A percentile compares a stretch with the other conserved stretches of the same genome.
phyloP scores from a whole-genome alignment of 805 yeast genomes.

The Wickerhamiella allomyrinae region DNA sequence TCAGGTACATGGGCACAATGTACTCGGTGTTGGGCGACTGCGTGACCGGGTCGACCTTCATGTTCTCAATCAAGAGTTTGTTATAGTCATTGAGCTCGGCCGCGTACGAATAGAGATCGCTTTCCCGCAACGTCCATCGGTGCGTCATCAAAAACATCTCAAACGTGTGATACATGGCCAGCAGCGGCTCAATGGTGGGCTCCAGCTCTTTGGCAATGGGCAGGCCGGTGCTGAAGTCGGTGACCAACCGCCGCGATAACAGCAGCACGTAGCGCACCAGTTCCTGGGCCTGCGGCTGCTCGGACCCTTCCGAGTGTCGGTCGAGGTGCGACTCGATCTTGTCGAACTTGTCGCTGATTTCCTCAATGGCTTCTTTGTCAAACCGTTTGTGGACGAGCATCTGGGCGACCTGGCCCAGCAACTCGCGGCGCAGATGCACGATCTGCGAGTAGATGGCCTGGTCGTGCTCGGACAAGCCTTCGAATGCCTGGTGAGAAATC shows the following conservation, averaged over 20 bases:
- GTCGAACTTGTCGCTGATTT: slow-evolving; percentile 7
- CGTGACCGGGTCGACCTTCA: background rate
- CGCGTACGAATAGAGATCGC: slow-evolving; percentile 80
- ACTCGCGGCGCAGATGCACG: slow-evolving; percentile 17
- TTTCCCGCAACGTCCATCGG: slow-evolving; percentile 94
- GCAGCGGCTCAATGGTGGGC: slow-evolving; percentile 48
- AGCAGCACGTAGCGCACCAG: background rate
- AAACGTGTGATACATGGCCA: slow-evolving; percentile 53
- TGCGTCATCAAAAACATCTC: slow-evolving; percentile 80
- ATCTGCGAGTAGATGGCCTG: slow-evolving; percentile 13
- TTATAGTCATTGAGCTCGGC: slow-evolving; percentile 61
- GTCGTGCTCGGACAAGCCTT: slow-evolving; percentile 11
- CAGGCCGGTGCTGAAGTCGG: slow-evolving; percentile 15
- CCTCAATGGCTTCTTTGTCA: slow-evolving; percentile 4
- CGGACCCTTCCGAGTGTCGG: background rate
- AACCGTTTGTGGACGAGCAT: slow-evolving; percentile 3
- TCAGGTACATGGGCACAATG: slow-evolving; percentile 38
- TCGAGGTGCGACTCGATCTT: slow-evolving; percentile 5
- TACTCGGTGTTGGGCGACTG: background rate
- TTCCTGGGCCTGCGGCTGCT: background rate
- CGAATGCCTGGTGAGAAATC: background rate
- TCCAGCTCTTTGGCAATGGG: slow-evolving; percentile 35
- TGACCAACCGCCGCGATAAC: background rate
- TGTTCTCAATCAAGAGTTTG: slow-evolving; percentile 27
- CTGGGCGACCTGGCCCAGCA: slow-evolving; percentile 9